Evolutionary conservation across 148 eudicot genomes (phyloP).

Genomic region (Silene conica): DNA sequence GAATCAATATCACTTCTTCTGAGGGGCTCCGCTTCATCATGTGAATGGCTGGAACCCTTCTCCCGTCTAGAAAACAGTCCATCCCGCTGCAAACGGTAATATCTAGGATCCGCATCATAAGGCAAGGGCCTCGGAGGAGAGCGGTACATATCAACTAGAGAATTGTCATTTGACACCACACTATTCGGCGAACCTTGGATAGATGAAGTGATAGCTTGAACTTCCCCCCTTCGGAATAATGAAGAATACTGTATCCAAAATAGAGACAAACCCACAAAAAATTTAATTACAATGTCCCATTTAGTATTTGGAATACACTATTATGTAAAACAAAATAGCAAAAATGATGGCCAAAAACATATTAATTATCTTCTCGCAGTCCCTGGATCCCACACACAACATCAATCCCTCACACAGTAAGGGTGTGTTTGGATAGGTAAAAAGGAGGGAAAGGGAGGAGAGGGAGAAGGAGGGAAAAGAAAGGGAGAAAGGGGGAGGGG

Average conservation of each 20-base stretch:
- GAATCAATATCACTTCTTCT: slow-evolving; percentile 57
- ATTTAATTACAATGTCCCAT: not conserved
- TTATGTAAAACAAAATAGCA: not conserved
- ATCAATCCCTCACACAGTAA: not conserved
- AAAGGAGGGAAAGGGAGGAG: too few relatives aligned
- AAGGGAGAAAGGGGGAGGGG: too few relatives aligned
- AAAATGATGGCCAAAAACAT: not conserved
- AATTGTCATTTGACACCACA: slow-evolving; percentile 47
- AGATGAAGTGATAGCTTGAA: slow-evolving; percentile 55
- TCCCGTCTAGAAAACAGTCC: slow-evolving; percentile 73
- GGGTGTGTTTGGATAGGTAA: too few relatives aligned
- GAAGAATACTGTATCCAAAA: slow-evolving; percentile 62
- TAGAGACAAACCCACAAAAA: not conserved
- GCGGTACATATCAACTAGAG: slow-evolving; percentile 66
- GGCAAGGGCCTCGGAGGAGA: slow-evolving; percentile 93
- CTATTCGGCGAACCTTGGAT: slow-evolving; percentile 66
- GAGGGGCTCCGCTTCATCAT: slow-evolving; percentile 72
- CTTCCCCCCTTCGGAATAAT: slow-evolving; percentile 73
- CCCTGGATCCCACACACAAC: not conserved
- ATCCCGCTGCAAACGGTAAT: slow-evolving; percentile 59
- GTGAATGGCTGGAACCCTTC: slow-evolving; percentile 74
- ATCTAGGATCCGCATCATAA: slow-evolving; percentile 75
- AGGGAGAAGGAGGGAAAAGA: too few relatives aligned
- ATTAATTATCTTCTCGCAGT: not conserved
- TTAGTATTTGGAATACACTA: not conserved